phyloP scores from a whole-genome alignment of 208 protist genomes.

The Leishmania lainsoni region DNA sequence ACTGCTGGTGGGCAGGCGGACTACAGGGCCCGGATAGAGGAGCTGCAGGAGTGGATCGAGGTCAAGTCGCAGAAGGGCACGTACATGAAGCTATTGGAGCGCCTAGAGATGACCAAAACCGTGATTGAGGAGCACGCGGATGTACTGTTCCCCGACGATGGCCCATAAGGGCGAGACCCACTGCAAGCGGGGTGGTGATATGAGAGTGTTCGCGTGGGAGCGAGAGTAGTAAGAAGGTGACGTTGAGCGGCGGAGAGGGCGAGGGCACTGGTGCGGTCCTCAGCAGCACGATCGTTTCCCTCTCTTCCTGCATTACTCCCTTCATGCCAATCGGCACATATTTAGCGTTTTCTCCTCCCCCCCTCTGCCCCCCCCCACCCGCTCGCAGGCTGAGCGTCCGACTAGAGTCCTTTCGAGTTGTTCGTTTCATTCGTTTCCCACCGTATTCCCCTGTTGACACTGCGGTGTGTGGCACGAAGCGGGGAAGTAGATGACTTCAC shows the following conservation, averaged over 20 bases:
- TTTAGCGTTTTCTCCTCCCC: too few relatives aligned
- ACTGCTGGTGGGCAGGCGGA: conserved; percentile 53
- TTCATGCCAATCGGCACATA: neutral
- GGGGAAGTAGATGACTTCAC: neutral
- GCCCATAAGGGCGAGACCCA: conserved; percentile 2
- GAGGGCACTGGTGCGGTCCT: neutral
- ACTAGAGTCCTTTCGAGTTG: neutral
- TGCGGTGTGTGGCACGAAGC: neutral
- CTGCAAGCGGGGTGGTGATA: neutral
- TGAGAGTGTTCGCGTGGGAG: too few relatives aligned
- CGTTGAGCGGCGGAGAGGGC: neutral
- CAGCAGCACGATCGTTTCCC: neutral
- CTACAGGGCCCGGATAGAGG: conserved; percentile 68
- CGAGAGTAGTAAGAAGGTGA: neutral
- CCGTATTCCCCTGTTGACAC: neutral
- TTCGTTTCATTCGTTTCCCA: neutral
- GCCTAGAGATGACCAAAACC: conserved; percentile 52
- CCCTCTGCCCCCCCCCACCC: neutral
- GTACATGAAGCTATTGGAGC: conserved; percentile 66
- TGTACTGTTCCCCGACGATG: conserved; percentile 53
- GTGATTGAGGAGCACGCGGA: conserved; percentile 71
- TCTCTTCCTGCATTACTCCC: neutral
- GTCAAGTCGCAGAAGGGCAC: conserved; percentile 72
- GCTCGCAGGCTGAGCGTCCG: neutral
- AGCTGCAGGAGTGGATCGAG: conserved; percentile 86